Conservation (phyloP, 306 rosid genomes). For the Delonix regia region DNA sequence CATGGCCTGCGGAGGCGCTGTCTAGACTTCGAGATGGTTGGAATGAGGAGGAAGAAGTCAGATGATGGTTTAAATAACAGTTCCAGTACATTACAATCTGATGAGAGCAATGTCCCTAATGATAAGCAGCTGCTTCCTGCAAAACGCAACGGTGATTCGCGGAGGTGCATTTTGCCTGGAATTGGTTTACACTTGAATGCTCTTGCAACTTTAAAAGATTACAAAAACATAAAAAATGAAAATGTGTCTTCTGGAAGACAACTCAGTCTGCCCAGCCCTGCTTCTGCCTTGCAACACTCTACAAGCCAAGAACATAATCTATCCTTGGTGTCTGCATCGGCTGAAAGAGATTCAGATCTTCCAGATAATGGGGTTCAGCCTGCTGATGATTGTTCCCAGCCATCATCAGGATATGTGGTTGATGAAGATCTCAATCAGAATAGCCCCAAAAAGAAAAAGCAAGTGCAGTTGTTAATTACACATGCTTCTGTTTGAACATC, state of each 20-base stretch:
- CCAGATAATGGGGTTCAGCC: slow-evolving; percentile 54
- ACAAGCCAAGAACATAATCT: slow-evolving; percentile 54
- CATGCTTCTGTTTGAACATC: slow-evolving; percentile 15
- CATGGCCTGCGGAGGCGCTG: slow-evolving; percentile 85
- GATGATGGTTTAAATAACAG: slow-evolving; percentile 49
- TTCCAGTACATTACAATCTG: slow-evolving; percentile 49
- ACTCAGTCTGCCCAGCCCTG: slow-evolving; percentile 44
- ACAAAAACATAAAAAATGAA: slow-evolving; percentile 47
- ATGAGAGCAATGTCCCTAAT: slow-evolving; percentile 45
- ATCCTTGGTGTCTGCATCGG: slow-evolving; percentile 40
- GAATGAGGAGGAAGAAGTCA: slow-evolving; percentile 54
- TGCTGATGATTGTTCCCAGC: slow-evolving; percentile 61
- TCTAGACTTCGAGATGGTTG: slow-evolving; percentile 74
- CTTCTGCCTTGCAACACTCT: slow-evolving; percentile 48
- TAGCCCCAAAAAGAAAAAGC: slow-evolving; percentile 88
- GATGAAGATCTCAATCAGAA: slow-evolving; percentile 70
- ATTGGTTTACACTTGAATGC: slow-evolving; percentile 89
- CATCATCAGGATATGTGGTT: slow-evolving; percentile 45
- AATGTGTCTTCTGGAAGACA: slow-evolving; percentile 56
- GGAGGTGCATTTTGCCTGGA: slow-evolving; percentile 66
- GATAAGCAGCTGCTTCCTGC: slow-evolving; percentile 53
- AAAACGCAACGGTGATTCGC: slow-evolving; percentile 52
- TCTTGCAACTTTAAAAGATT: slow-evolving; percentile 61
- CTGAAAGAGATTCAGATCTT: slow-evolving; percentile 56
- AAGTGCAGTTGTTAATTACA: slow-evolving; percentile 33